Percentiles rank a stretch among this genome's conserved stretches.
Evolutionary conservation across 1,139 yeast species (phyloP).

Genomic region (Lodderomyces orthopsilosis): DNA sequence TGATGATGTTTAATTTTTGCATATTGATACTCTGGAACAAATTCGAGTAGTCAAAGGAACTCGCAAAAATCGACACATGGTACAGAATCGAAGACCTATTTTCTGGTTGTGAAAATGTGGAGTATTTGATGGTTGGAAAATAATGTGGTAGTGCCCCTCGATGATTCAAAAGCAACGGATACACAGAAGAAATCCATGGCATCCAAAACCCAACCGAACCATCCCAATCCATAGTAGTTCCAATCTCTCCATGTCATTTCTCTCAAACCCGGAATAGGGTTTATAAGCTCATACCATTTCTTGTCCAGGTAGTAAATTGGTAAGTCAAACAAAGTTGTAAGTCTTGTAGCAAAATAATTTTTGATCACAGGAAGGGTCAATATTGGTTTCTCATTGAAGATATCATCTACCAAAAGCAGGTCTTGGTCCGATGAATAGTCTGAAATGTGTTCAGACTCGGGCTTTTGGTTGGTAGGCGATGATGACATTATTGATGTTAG

Average conservation of each 20-base stretch:
- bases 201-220: slow-evolving; percentile 76
- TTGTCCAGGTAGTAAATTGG: slow-evolving; percentile 19
- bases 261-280: slow-evolving; percentile 32
- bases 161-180: slow-evolving; percentile 62
- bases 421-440: not conserved
- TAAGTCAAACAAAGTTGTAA: slow-evolving; percentile 30
- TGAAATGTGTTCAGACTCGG: slow-evolving; percentile 9
- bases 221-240: slow-evolving; percentile 63
- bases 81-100: too few relatives aligned
- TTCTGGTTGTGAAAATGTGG: too few relatives aligned
- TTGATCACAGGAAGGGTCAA: slow-evolving; percentile 21
- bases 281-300: slow-evolving; percentile 21
- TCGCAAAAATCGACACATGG: too few relatives aligned
- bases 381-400: slow-evolving; percentile 26
- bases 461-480: not conserved
- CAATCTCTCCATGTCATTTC: slow-evolving; percentile 35
- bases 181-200: slow-evolving; percentile 77
- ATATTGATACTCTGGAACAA: too few relatives aligned
- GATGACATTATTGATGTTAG: not conserved
- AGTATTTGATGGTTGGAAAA: too few relatives aligned
- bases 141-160: too few relatives aligned
- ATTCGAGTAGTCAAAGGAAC: too few relatives aligned
- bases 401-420: slow-evolving; percentile 12
- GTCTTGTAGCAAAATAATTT: slow-evolving; percentile 26
- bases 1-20: too few relatives aligned